A percentile compares a stretch with the other conserved stretches of the same genome.
These are phyloP conservation scores for Colletotrichum cuscutae DNA, from an alignment of 2,329 filamentous ascomycete species.

Conservation along the genomic window DNA sequence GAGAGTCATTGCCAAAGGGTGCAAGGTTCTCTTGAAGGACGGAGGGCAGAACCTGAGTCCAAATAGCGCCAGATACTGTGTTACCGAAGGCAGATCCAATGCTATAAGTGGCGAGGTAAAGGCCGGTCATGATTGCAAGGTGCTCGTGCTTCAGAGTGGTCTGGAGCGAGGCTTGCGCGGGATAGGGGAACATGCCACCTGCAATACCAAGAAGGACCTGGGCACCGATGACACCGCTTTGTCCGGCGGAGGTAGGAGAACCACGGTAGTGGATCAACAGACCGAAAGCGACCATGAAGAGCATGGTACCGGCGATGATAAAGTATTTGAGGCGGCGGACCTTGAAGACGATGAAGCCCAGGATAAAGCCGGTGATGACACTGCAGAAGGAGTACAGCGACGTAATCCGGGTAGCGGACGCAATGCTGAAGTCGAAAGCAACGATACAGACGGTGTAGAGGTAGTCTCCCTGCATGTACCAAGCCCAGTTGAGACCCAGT, in stretches of 20 bases:
- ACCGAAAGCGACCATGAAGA: conserved; percentile 74
- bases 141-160: conserved; percentile 57
- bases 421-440: conserved; percentile 67
- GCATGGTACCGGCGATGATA: conserved; percentile 67
- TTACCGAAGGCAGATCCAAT: conserved; percentile 70
- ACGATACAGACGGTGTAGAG: conserved; percentile 72
- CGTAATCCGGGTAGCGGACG: conserved; percentile 66
- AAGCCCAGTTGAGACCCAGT: conserved; percentile 64
- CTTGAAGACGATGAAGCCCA: conserved; percentile 67
- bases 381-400: conserved; percentile 69
- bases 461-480: conserved; percentile 73
- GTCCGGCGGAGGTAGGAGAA: conserved; percentile 48
- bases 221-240: conserved; percentile 69
- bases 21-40: conserved; percentile 48
- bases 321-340: conserved; percentile 72
- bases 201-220: conserved; percentile 72
- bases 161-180: conserved; percentile 58
- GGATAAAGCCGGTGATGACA: conserved; percentile 65
- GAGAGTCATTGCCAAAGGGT: conserved; percentile 48
- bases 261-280: conserved; percentile 73
- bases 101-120: conserved; percentile 72
- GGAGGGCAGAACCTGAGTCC: conserved; percentile 66
- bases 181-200: conserved; percentile 69
- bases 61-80: conserved; percentile 70
- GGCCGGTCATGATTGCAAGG: conserved; percentile 71